Percentiles rank a stretch among this genome's conserved stretches.
phyloP scores from a whole-genome alignment of 2,329 filamentous ascomycete genomes.

The Colletotrichum truncatum region DNA sequence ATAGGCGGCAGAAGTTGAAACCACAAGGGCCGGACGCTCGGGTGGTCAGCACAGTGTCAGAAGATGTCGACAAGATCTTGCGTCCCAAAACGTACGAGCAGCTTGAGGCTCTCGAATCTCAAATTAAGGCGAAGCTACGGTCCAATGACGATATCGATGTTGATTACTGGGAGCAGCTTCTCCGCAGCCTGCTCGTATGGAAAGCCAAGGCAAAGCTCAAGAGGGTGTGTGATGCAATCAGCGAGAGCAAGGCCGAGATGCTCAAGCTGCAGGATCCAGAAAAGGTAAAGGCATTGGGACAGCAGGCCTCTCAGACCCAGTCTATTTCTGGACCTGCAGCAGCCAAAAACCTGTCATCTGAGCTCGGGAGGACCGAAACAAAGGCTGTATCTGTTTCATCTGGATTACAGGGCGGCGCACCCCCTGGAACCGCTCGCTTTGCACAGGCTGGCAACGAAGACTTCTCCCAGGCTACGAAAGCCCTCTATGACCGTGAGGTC shows the following conservation, averaged over 20 bases:
- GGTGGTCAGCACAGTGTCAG: slow-evolving; percentile 82
- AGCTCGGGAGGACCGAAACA: slow-evolving; percentile 37
- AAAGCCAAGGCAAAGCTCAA: slow-evolving; percentile 90
- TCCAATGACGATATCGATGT: slow-evolving; percentile 94
- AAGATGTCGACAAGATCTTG: slow-evolving; percentile 89
- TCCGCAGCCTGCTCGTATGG: slow-evolving; percentile 86
- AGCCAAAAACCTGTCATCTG: slow-evolving; percentile 24
- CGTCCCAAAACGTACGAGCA: slow-evolving; percentile 87
- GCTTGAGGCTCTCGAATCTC: slow-evolving; percentile 84
- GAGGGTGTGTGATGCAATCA: slow-evolving; percentile 79
- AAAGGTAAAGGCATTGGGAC: slow-evolving; percentile 60
- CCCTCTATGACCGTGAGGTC: slow-evolving; percentile 90
- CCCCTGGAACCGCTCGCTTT: slow-evolving; percentile 73
- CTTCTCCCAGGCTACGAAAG: slow-evolving; percentile 86
- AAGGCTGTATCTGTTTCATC: slow-evolving; percentile 19
- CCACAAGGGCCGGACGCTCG: slow-evolving; percentile 72
- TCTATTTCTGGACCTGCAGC: slow-evolving; percentile 41
- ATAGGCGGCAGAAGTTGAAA: slow-evolving; percentile 74
- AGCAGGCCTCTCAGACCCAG: slow-evolving; percentile 38
- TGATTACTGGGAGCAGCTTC: slow-evolving; percentile 96
- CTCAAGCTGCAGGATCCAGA: slow-evolving; percentile 74
- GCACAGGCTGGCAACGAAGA: slow-evolving; percentile 77
- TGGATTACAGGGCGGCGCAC: slow-evolving; percentile 39
- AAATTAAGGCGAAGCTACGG: slow-evolving; percentile 86
- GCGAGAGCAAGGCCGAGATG: slow-evolving; percentile 65